Percentiles rank a stretch among this genome's conserved stretches.
Evolutionary conservation across 352 stramenopile genomes (phyloP).

Genomic region (Phytophthora crassamura): DNA sequence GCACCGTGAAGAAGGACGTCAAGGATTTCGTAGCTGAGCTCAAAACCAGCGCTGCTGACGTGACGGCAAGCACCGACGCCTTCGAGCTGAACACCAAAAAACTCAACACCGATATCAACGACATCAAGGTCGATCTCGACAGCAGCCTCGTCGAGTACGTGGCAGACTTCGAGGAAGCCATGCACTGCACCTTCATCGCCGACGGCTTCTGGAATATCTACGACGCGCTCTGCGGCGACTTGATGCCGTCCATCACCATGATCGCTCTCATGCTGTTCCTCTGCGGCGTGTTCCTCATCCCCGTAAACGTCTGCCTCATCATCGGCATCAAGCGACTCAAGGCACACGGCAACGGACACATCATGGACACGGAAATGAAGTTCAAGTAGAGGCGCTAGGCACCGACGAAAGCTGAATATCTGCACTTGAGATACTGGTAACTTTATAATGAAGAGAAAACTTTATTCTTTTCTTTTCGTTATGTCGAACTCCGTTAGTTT

Average conservation of each 20-base stretch:
- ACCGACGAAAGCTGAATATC: conserved; percentile 1
- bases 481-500: background rate
- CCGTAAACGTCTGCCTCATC: conserved; percentile 74
- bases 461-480: background rate
- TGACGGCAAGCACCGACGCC: conserved; percentile 35
- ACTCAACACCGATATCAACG: conserved; percentile 46
- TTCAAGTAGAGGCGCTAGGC: conserved; percentile 49
- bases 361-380: conserved; percentile 70
- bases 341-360: conserved; percentile 55
- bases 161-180: conserved; percentile 56
- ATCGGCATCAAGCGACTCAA: conserved; percentile 70
- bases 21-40: conserved; percentile 41
- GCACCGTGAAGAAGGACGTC: conserved; percentile 27
- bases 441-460: conserved; percentile 5
- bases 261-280: conserved; percentile 81
- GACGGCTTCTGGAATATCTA: conserved; percentile 60
- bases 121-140: conserved; percentile 52
- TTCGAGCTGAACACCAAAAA: conserved; percentile 58
- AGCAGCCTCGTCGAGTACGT: conserved; percentile 60
- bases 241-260: conserved; percentile 76
- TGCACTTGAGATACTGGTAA: conserved; percentile 7
- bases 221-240: conserved; percentile 55
- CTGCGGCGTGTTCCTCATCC: conserved; percentile 67
- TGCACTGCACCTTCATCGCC: conserved; percentile 71
- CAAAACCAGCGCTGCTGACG: conserved; percentile 35